Conservation (phyloP, 2,329 filamentous ascomycete species). For the Cryphonectria radicalis region DNA sequence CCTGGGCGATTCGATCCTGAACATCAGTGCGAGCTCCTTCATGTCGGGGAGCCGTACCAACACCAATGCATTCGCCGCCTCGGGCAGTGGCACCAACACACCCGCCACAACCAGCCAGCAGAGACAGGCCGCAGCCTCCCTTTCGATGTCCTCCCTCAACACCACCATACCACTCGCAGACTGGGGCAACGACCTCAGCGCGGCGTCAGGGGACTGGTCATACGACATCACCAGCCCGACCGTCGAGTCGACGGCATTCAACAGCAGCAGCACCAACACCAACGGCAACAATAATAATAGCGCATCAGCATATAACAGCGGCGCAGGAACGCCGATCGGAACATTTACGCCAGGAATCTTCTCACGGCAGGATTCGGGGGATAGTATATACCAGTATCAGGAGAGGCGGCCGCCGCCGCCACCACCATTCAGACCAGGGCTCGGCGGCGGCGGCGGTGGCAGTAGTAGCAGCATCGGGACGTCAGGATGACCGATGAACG, state of each 20-base stretch:
- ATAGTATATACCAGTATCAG: conserved; percentile 25
- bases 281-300: conserved; percentile 5
- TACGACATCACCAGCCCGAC: conserved; percentile 28
- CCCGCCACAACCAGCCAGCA: background rate
- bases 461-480: conserved; percentile 19
- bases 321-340: conserved; percentile 24
- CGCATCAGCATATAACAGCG: conserved; percentile 25
- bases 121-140: conserved; percentile 1
- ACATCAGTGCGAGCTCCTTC: conserved; percentile 15
- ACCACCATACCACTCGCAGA: conserved; percentile 11
- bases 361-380: conserved; percentile 23
- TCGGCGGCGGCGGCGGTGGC: conserved; percentile 2
- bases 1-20: conserved; percentile 24
- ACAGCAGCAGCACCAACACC: background rate
- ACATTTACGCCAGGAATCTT: conserved; percentile 19
- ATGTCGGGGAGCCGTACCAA: conserved; percentile 7
- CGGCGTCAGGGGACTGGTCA: conserved; percentile 25
- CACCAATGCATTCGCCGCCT: conserved; percentile 14
- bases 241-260: conserved; percentile 21
- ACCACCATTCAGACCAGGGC: background rate
- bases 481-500: conserved; percentile 22
- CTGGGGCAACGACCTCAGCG: conserved; percentile 21
- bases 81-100: conserved; percentile 8
- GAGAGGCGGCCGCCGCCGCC: conserved; percentile 20
- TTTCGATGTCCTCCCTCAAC: conserved; percentile 22